Base-by-base conservation (phyloP, 176 grass and related monocot genomes). In the Carex cristatella region DNA sequence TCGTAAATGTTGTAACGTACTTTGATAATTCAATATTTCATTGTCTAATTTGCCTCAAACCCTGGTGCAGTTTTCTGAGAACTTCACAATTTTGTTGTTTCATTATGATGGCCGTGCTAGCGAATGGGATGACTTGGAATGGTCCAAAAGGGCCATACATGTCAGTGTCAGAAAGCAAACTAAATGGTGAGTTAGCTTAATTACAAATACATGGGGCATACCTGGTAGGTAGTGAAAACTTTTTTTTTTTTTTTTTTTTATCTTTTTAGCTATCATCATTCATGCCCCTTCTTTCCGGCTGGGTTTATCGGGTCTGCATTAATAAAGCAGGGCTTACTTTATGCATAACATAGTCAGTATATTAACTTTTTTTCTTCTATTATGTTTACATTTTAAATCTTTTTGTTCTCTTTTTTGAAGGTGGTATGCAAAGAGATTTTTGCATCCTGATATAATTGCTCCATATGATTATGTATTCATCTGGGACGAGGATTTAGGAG, bases 381-480 rank as follows among this genome's bases (percentile, higher is more conserved):
- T 48, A 65, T 48, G 10, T 67, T 85, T 31, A 35, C 27, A 77
- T 42, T 54, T 55, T 15, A 31, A 31, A 32, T 48, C 46, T 13
- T 69, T 64, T 35, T 79, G 1, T 65, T 80, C 37, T 66, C 71
- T 79, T 83, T 54, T 67, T 79, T 84, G 33, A 78, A 97, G 92
- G 92, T 97, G 92, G 94, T 97, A 92, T 69, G 94, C 92, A 11
- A 97, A 97, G 86, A 89, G 92, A 85, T 97, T 97, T 87, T 84
- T 97, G 83, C 94, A 97, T 70, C 94, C 94, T 88, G 92, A 97
- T 85, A 97, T 97, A 37, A 86, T 97, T 87, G 92, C 90, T 81
- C 68, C 89, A 53, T 97, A 92, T 37, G 94, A 97, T 28, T 97
- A 91, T 59, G 84, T 97, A 86, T 97, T 97, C 81, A 91, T 97